A percentile compares a stretch with the other conserved stretches of the same genome.
These are phyloP conservation scores for Antrodiella citrinella DNA, from an alignment of 768 basidiomycete species.

Conservation along the genomic window DNA sequence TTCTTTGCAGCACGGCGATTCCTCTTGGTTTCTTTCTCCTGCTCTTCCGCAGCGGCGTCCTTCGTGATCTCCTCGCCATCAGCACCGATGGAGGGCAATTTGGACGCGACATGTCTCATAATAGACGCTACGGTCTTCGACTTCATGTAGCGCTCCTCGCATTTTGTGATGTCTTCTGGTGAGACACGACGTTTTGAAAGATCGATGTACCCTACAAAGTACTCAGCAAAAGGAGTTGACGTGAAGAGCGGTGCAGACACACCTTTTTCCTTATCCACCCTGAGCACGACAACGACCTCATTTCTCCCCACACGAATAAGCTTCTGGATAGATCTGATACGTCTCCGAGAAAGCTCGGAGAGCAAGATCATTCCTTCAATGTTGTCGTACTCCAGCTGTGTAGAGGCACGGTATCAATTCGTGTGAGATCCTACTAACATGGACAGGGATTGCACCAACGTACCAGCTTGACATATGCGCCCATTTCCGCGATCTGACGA, in stretches of 20 bases:
- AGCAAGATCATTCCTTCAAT: slow-evolving; percentile 99
- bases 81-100: slow-evolving; percentile 45
- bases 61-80: slow-evolving; percentile 28
- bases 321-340: slow-evolving; percentile 96
- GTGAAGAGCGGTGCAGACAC: slow-evolving; percentile 12
- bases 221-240: background rate
- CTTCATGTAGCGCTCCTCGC: slow-evolving; percentile 98
- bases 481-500: slow-evolving; percentile 99
- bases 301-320: slow-evolving; percentile 96
- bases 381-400: slow-evolving; percentile 94
- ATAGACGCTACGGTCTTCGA: slow-evolving; percentile 93
- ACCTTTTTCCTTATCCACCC: slow-evolving; percentile 99
- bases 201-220: slow-evolving; percentile 89
- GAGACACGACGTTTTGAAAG: slow-evolving; percentile 97
- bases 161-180: slow-evolving; percentile 97
- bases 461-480: slow-evolving; percentile 96
- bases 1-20: slow-evolving; percentile 35
- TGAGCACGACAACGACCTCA: slow-evolving; percentile 94
- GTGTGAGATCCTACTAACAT: background rate
- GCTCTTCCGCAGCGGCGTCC: slow-evolving; percentile 23
- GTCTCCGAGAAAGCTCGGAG: slow-evolving; percentile 93
- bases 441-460: slow-evolving; percentile 21
- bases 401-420: background rate
- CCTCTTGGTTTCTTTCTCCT: slow-evolving; percentile 39
- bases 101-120: slow-evolving; percentile 84